Evolutionary conservation across 2,329 filamentous ascomycete genomes (phyloP).

Genomic region (Cytospora leucostoma): DNA sequence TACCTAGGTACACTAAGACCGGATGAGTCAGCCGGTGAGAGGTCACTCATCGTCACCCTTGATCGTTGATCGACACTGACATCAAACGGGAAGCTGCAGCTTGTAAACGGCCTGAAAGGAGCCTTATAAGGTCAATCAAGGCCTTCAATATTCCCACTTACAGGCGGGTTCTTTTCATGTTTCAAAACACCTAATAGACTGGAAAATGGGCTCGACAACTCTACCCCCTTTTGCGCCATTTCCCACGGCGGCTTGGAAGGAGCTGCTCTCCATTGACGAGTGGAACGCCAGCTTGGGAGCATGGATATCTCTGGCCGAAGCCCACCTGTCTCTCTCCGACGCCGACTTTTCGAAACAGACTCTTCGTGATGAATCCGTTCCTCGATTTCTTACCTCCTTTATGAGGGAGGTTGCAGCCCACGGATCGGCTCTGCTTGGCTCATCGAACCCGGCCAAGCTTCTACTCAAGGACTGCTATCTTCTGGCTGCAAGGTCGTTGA

Average conservation of each 20-base stretch:
- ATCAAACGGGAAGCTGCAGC: not conserved
- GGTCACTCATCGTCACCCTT: not conserved
- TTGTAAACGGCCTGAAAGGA: not conserved
- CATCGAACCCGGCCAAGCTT: conserved; percentile 39
- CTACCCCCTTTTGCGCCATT: conserved; percentile 78
- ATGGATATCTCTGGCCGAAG: conserved; percentile 69
- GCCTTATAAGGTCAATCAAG: not conserved
- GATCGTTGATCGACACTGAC: conserved; percentile 6
- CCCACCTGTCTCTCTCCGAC: conserved; percentile 62
- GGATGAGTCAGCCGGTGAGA: conserved; percentile 28
- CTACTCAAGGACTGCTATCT: conserved; percentile 68
- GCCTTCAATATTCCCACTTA: too few relatives aligned
- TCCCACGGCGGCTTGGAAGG: conserved; percentile 67
- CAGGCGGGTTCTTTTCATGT: too few relatives aligned
- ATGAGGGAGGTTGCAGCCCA: conserved; percentile 54
- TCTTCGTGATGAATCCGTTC: conserved; percentile 58
- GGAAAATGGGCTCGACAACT: conserved; percentile 41
- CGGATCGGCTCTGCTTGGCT: conserved; percentile 39
- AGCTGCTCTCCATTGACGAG: conserved; percentile 66
- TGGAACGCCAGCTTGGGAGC: conserved; percentile 78
- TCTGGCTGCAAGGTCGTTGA: conserved; percentile 60
- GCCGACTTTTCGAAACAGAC: conserved; percentile 55
- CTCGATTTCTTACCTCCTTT: conserved; percentile 67
- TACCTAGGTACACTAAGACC: not conserved
- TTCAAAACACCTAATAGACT: too few relatives aligned